Evolutionary conservation across 2,329 filamentous ascomycete genomes (phyloP), one percentile per base, ranked within the genome.

Genomic region (Phoma sp.): DNA sequence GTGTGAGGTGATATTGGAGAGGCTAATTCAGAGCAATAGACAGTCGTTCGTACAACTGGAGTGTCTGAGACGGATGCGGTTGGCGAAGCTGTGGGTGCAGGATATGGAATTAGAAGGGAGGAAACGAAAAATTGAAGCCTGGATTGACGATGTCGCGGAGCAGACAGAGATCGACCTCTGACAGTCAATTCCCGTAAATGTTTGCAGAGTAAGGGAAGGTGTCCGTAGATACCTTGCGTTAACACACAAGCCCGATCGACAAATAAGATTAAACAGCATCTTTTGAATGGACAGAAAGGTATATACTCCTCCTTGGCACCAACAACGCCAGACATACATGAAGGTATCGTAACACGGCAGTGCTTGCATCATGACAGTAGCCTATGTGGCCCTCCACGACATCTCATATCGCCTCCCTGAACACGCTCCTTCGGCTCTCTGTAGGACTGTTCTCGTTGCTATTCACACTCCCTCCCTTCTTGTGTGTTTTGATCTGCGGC

Each of bases 351-450:
- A 38, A 46, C 22, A 36, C 8, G 36, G 43, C 36, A 11, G 6
- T 45, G 18, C 24, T 29, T 32, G 22, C 9, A 10, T 11, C 11
- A 18, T 13, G 25, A 35, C 33, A 11, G 13, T 24, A 27, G 4
- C 18, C 27, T 9, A 29, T 32, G n/a, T 29, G 22, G 1, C 4
- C 8, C 4, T 13, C 4, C 7, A 23, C 22, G 23, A 10, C 10
- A 6, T 25, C 48, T 69, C 64, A 89, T 69, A 91, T 82, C 58
- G 89, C 82, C 77, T 91, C 89, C 55, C 82, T 80, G 67, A 91
- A 91, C 60, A 89, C 81, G 57, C 87, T 90, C 70, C 83, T 82
- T 73, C 88, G 80, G 48, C 69, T 71, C 77, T 89, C 87, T 7
- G 83, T 83, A n/a, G 85, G 85, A 69, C 85, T 88, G 52, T 83